Base-by-base conservation (phyloP, 1,139 yeast species). In the Lodderomyces jiufengensis region DNA sequence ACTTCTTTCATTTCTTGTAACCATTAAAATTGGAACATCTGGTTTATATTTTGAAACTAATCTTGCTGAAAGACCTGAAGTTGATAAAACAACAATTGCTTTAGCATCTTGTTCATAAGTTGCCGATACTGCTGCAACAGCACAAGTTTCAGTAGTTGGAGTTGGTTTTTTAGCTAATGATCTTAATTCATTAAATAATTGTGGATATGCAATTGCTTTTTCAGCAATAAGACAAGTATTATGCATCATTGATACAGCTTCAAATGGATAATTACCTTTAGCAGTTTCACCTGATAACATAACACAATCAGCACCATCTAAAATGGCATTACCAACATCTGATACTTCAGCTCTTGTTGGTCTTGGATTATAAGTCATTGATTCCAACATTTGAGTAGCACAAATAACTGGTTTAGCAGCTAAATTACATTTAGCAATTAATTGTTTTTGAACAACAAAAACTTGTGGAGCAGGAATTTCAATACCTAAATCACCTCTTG, bases 301-400 rank as follows among this genome's bases (percentile, higher is more conserved):
- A 62, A 90, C 96, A 84, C 97, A 92, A 76, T 92, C 99, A 58
- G 97, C 97, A 72, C 99, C 99, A 62, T 92, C 99, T 63, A 92
- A 80, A 54, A 94, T 84, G 54, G 98, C 98, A 69, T 92, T 92
- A 73, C 98, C 98, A 48, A 94, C 98, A 68, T 92, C 99, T 39
- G 95, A 84, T 47, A 92, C 97, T 75, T 92, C 99, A 53, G 99
- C 99, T 76, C 99, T 86, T 63, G 99, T 92, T 69, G 99, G 98
- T 72, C 98, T 84, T 64, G 99, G 99, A 83, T 92, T 94, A 73
- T 84, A 87, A 44, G 97, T 92, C 99, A 92, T 92, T 43, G 97
- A 87, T 73, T 92, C 99, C 68, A 92, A 84, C 98, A 92, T 92
- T 75, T 92, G 99, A 50, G 99, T 92, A 50, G 99, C 99, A 76